Evolutionary conservation across 495 filamentous ascomycete species (phyloP).

Genomic region (Thozetella sp.): DNA sequence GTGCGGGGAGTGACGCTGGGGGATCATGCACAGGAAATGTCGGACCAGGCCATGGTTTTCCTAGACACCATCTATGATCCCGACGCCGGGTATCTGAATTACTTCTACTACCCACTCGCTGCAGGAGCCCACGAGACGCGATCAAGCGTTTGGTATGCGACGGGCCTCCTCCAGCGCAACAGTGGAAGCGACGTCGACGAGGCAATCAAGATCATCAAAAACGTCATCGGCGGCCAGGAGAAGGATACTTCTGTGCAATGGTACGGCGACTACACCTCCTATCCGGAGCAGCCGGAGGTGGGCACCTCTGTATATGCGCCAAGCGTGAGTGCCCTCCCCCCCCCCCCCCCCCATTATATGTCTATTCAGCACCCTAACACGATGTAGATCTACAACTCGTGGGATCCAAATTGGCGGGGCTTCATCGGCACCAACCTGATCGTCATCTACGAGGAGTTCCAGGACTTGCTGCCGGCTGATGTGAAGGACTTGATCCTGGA

Average conservation of each 20-base stretch:
- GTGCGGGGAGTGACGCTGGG: too few relatives aligned
- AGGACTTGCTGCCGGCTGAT: not conserved
- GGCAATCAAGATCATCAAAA: not conserved
- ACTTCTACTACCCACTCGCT: not conserved
- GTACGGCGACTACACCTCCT: not conserved
- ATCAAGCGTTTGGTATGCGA: not conserved
- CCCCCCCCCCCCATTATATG: too few relatives aligned
- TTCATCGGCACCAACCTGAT: not conserved
- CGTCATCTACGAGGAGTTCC: not conserved
- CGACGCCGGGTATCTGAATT: not conserved
- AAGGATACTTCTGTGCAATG: not conserved
- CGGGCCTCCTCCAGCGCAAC: not conserved
- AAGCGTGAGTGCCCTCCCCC: too few relatives aligned
- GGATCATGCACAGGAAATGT: constrained; percentile 2
- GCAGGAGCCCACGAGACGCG: not conserved
- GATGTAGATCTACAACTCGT: constrained; percentile 1
- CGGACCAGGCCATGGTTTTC: not conserved
- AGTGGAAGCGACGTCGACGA: not conserved
- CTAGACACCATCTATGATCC: not conserved
- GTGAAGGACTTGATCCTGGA: not conserved
- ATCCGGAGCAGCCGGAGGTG: not conserved
- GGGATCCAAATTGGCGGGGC: not conserved
- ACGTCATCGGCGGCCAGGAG: not conserved
- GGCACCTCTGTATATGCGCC: not conserved
- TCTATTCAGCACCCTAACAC: too few relatives aligned